Conservation (phyloP, 2,329 filamentous ascomycete species). For the Diplodia sapinea region DNA sequence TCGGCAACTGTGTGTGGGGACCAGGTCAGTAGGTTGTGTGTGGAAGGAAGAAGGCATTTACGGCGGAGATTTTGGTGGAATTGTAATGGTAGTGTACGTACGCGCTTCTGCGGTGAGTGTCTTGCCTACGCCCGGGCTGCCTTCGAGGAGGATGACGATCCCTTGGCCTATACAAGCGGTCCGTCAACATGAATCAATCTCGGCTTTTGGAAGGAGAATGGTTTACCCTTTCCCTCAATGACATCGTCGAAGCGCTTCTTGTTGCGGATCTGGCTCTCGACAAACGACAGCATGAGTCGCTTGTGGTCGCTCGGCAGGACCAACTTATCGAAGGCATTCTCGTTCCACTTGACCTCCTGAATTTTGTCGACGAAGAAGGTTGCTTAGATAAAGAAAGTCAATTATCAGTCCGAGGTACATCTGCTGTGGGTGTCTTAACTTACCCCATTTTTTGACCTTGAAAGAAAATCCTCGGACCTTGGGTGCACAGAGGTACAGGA, state of each 20-base stretch:
- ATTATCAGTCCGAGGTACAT: neutral
- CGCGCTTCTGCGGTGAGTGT: slow-evolving; percentile 30
- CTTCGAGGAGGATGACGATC: slow-evolving; percentile 27
- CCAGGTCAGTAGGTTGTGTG: neutral
- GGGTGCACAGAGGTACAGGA: slow-evolving; percentile 39
- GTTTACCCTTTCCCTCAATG: slow-evolving; percentile 42
- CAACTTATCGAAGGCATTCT: slow-evolving; percentile 40
- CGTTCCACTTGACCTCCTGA: slow-evolving; percentile 40
- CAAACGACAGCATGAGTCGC: slow-evolving; percentile 40
- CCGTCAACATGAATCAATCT: neutral
- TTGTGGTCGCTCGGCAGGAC: slow-evolving; percentile 41
- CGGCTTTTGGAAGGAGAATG: no score
- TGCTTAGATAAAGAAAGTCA: neutral
- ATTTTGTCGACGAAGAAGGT: slow-evolving; percentile 36
- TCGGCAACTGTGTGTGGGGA: slow-evolving; percentile 39
- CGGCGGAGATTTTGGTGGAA: no score
- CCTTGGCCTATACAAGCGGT: slow-evolving; percentile 4
- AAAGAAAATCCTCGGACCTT: slow-evolving; percentile 42
- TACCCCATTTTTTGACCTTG: slow-evolving; percentile 44
- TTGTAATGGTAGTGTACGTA: neutral
- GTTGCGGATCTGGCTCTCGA: slow-evolving; percentile 36
- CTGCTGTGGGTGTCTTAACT: slow-evolving; percentile 15
- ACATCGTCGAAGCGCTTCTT: slow-evolving; percentile 40
- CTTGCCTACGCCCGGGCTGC: slow-evolving; percentile 28
- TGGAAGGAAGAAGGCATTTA: no score